Base-by-base conservation (phyloP, 1,284 basidiomycete genomes). In the Malassezia nana region DNA sequence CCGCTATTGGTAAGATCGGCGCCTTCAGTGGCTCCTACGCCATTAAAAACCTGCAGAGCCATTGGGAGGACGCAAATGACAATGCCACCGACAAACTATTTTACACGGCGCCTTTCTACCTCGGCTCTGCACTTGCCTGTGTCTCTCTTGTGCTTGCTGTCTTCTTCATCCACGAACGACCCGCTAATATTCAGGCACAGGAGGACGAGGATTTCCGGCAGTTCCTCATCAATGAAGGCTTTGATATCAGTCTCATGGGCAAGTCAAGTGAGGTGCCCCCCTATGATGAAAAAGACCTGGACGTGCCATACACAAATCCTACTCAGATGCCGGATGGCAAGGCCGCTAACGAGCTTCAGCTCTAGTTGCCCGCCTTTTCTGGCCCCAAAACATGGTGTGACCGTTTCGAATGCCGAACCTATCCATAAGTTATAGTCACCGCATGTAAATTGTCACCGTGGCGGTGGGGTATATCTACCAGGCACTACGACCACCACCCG, bases 1-100 rank as follows among this genome's bases (percentile, higher is more conserved):
- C 90, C 40, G 90, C 89, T 3, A 73, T 88, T 32, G 91, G 90
- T n/a, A 95, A 94, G 75, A 69, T 66, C n/a, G 64, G 64, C 9
- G 64, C 59, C 6, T 65, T 72, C 46, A 44, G 50, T 3, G 69
- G 67, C 20, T 57, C 54, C 4, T 71, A 73, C 22, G 67, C 64
- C 6, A 72, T 56, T 40, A 58, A 58, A 1, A 47, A 50, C 20
- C 63, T 72, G 29, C 66, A 68, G 50, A 33, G 48, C 32, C 30
- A 28, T 42, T 51, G 16, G 6, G 44, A 44, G 31, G 56, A 65
- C 15, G 47, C 59, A 5, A 49, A 58, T 12, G 30, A 54, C 2
- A 18, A 51, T 9, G 12, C 30, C 26, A 45, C 39, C 15, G 59
- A 57, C 38, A 52, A 60, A 16, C 44, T 52, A 5, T 64, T 65